Evolutionary conservation across 768 basidiomycete species (phyloP), one percentile per base, ranked within the genome.

Genomic region (Tephrocybe sp.): DNA sequence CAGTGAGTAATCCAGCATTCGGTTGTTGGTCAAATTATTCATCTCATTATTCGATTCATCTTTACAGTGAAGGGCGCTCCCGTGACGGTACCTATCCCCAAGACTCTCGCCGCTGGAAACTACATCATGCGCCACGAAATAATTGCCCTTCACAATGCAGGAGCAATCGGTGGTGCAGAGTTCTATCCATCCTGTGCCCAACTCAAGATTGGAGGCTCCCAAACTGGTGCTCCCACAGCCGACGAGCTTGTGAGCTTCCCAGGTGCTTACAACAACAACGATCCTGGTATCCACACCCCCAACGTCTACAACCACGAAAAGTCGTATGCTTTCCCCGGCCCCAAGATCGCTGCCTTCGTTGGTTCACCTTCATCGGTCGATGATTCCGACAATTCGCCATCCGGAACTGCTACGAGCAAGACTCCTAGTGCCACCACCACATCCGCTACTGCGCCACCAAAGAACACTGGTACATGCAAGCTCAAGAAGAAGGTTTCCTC

Each of bases 111-210:
- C 2, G 67, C 84, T 2, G 89, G 89, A 4, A 79, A 84, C 56
- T 91, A 91, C 64, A 71, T 91, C 50, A 64, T 90, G 60, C 85
- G 88, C 1, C 83, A 88, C 63, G 88, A 91, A 62, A 84, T 91
- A 64, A 83, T 91, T 62, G 83, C 84, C 9, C 78, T 91, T 12
- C 89, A 91, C 59, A 74, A 83, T 39, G 88, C 76, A 5, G 71
- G 61, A n/a, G 55, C 59, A 2, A 9, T 60, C 15, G 81, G 82
- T 4, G 86, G 85, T 16, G 88, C 86, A 1, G 89, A 92, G 66
- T 91, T 90, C 66, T 92, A 92, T 63, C 83, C 86, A 0, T 78
- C 80, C 23, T 92, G 89, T 16, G 72, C 76, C 1, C 75, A 82
- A 64, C 61, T 84, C 52, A 66, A 61, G 34, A 63, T 89, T 25